These are phyloP conservation scores for Monosporozyma aerobia DNA, from an alignment of 805 yeast species.

Conservation along the genomic window DNA sequence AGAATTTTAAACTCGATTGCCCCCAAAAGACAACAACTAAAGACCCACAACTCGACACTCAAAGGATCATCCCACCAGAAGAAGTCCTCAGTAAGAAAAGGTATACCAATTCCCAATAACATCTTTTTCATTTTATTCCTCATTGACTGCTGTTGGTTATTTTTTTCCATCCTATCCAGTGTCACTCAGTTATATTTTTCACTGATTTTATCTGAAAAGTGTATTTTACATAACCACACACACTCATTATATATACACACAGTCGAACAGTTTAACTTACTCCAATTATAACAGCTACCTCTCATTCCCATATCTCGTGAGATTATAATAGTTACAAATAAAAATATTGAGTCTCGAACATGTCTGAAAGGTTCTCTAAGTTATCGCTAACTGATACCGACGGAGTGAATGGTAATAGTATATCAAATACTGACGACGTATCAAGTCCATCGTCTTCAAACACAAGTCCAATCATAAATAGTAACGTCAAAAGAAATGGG, in stretches of 20 bases:
- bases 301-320: too few relatives aligned
- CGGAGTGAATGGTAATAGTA: neutral
- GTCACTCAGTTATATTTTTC: neutral
- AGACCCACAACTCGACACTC: neutral
- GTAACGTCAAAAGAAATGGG: conserved; percentile 10
- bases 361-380: conserved; percentile 10
- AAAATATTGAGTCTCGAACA: neutral
- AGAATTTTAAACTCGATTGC: neutral
- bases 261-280: too few relatives aligned
- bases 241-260: too few relatives aligned
- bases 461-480: conserved; percentile 1
- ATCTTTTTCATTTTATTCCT: too few relatives aligned
- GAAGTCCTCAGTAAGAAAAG: too few relatives aligned
- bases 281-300: too few relatives aligned
- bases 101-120: too few relatives aligned
- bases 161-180: neutral
- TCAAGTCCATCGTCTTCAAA: neutral
- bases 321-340: too few relatives aligned
- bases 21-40: neutral
- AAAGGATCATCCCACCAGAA: too few relatives aligned
- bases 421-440: neutral
- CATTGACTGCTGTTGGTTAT: too few relatives aligned
- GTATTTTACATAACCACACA: too few relatives aligned
- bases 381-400: conserved; percentile 8
- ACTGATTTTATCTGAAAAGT: neutral